Percentiles rank a stretch among this genome's conserved stretches.
Conservation (phyloP, 108 stramenopile species). For the Cylindrotheca closterium region DNA sequence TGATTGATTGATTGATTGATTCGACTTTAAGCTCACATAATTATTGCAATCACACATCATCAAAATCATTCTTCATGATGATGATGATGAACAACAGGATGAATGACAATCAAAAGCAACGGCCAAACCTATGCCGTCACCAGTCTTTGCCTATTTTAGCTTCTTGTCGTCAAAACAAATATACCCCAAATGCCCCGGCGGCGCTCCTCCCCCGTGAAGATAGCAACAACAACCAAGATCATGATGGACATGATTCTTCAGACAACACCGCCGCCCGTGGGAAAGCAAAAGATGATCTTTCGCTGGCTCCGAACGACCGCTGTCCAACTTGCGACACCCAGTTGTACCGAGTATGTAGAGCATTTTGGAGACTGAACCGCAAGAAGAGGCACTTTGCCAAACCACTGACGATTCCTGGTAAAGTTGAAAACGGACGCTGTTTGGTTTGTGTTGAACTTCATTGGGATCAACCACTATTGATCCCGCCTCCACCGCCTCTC, state of each 20-base stretch:
- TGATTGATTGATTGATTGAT: too few species aligned
- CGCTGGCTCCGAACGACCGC: neutral
- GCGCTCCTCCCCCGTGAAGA: too few species aligned
- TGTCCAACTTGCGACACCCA: neutral
- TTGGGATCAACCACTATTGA: neutral
- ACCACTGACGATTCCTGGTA: conserved; percentile 43
- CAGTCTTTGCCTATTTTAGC: neutral
- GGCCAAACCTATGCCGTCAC: neutral
- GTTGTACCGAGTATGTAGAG: neutral
- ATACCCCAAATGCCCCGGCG: neutral
- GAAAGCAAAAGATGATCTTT: too few species aligned
- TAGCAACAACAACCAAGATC: too few species aligned
- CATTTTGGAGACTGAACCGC: neutral
- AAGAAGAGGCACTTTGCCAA: neutral
- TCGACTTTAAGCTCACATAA: too few species aligned
- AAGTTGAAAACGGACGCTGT: conserved; percentile 51
- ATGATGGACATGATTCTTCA: too few species aligned
- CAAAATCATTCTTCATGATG: too few species aligned
- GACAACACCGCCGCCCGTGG: too few species aligned
- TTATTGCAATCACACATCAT: too few species aligned
- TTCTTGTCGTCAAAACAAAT: neutral
- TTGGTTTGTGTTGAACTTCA: conserved; percentile 21
- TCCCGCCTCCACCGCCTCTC: neutral
- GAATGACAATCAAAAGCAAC: neutral
- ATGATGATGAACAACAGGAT: too few species aligned